These are phyloP conservation scores for Entelexis paramagnoliae DNA, from an alignment of 1,139 yeast species.

Conservation along the genomic window DNA sequence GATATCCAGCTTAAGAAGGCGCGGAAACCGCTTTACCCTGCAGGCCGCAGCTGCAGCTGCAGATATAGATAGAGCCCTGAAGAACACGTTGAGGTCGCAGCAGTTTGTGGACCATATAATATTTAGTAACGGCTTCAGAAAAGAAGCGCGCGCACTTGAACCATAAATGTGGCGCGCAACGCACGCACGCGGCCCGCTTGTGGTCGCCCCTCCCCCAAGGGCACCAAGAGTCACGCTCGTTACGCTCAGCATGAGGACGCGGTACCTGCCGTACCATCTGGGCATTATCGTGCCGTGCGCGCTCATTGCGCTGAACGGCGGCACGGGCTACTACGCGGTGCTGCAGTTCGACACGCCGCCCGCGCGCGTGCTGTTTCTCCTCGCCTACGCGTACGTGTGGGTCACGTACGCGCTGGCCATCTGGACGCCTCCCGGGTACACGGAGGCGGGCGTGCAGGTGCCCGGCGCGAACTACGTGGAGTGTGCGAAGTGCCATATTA, in stretches of 20 bases:
- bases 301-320: conserved; percentile 54
- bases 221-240: neutral
- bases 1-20: too few relatives aligned
- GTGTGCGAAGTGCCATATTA: conserved; percentile 54
- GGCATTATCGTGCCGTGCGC: conserved; percentile 45
- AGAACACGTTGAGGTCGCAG: too few relatives aligned
- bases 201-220: too few relatives aligned
- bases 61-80: too few relatives aligned
- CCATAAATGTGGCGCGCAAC: too few relatives aligned
- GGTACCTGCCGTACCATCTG: conserved; percentile 22
- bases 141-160: too few relatives aligned
- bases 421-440: conserved; percentile 47
- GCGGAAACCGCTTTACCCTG: too few relatives aligned
- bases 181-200: too few relatives aligned
- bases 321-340: conserved; percentile 42
- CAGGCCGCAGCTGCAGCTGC: too few relatives aligned
- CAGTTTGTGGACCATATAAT: too few relatives aligned
- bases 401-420: conserved; percentile 57
- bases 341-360: conserved; percentile 27
- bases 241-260: conserved; percentile 7
- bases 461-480: conserved; percentile 45
- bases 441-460: conserved; percentile 35
- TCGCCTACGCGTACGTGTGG: conserved; percentile 46
- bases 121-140: too few relatives aligned
- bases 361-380: conserved; percentile 2